These are phyloP conservation scores for Saitoella complicata DNA, from an alignment of 805 yeast genomes.

Conservation along the genomic window DNA sequence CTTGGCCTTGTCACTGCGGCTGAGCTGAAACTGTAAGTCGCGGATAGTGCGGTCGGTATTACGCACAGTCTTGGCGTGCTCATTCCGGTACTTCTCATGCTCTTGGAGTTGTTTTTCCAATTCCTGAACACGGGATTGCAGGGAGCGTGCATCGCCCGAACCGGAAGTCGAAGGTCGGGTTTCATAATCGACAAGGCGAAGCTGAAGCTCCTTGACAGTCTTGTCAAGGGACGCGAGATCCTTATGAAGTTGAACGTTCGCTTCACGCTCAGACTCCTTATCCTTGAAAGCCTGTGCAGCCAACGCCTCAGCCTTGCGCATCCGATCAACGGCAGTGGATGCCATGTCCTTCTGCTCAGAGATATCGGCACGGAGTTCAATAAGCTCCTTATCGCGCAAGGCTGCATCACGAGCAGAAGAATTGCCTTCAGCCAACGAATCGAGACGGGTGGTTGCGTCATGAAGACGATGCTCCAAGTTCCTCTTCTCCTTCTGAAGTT, in stretches of 20 bases:
- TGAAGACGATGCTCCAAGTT: too few species aligned
- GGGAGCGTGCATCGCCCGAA: background rate
- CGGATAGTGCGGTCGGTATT: background rate
- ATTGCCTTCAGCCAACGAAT: background rate
- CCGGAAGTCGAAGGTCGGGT: background rate
- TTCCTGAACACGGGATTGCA: background rate
- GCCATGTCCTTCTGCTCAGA: background rate
- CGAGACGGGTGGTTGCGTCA: too few species aligned
- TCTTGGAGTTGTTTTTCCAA: background rate
- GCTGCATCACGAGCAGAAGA: background rate
- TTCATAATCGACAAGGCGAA: background rate
- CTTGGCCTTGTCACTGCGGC: background rate
- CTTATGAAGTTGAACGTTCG: background rate
- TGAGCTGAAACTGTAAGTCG: background rate
- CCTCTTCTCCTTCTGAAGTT: too few species aligned
- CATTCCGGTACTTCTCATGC: background rate
- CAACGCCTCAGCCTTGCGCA: background rate
- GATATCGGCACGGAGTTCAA: background rate
- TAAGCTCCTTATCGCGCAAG: background rate
- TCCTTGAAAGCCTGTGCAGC: background rate
- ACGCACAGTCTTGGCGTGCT: background rate
- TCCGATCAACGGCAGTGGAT: background rate
- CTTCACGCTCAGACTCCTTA: constrained; percentile 1
- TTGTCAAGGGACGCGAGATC: background rate
- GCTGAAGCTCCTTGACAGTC: background rate